phyloP scores from a whole-genome alignment of 2,329 filamentous ascomycete species.

The Trichoderma atroviride region DNA sequence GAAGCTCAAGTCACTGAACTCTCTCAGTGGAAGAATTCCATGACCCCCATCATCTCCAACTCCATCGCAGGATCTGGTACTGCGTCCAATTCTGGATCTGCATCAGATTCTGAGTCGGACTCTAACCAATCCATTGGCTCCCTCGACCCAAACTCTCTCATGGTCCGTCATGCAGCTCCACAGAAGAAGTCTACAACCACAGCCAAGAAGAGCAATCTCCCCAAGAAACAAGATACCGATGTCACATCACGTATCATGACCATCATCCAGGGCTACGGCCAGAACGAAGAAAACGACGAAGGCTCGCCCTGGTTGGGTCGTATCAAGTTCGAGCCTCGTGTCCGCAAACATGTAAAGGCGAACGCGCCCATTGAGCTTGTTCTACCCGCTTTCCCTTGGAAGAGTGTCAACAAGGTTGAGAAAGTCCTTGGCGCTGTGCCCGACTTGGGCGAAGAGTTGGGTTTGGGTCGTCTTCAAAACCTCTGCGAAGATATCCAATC shows the following conservation, averaged over 20 bases:
- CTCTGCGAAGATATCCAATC: constrained; percentile 2
- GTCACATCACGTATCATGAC: not conserved
- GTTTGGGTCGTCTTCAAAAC: not conserved
- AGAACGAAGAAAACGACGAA: not conserved
- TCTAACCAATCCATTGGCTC: not conserved
- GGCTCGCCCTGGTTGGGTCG: not conserved
- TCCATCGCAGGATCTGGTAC: not conserved
- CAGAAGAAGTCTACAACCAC: not conserved
- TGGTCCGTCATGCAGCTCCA: not conserved
- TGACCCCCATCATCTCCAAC: not conserved
- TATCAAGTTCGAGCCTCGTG: not conserved
- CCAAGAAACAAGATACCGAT: not conserved
- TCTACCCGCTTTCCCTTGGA: not conserved
- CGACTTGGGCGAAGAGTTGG: not conserved
- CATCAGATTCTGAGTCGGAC: not conserved
- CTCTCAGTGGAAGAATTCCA: not conserved
- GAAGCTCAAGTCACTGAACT: not conserved
- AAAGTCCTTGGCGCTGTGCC: not conserved
- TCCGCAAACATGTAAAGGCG: not conserved
- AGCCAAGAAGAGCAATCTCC: not conserved
- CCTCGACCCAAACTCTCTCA: not conserved
- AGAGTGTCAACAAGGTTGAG: not conserved
- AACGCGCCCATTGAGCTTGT: not conserved
- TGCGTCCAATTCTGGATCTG: not conserved
- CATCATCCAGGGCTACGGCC: not conserved